Conservation (phyloP, 768 basidiomycete genomes). For the Lactarius psammicola region DNA sequence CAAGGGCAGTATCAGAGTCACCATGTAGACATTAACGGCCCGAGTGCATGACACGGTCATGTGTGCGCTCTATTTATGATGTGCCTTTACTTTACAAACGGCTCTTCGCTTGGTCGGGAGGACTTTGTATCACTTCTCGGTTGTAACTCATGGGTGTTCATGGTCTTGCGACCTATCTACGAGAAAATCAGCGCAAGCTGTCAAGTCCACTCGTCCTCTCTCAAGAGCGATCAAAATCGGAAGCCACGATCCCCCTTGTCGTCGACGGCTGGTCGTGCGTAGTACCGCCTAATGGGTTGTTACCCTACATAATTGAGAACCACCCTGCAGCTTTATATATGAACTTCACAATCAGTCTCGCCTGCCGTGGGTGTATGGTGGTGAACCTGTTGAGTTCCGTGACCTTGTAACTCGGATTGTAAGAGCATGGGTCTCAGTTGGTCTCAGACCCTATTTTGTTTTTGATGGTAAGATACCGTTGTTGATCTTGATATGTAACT, state of each 20-base stretch:
- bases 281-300: constrained; percentile 36
- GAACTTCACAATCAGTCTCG: constrained; percentile 56
- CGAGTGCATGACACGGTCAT: not conserved
- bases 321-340: constrained; percentile 66
- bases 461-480: constrained; percentile 65
- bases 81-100: too few relatives aligned
- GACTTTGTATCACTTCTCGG: not conserved
- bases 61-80: not conserved
- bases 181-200: constrained; percentile 44
- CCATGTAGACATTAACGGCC: constrained; percentile 1
- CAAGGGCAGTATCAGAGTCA: constrained; percentile 12
- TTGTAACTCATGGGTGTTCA: constrained; percentile 47
- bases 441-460: constrained; percentile 67
- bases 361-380: constrained; percentile 84
- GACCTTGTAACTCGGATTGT: constrained; percentile 51
- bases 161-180: constrained; percentile 52
- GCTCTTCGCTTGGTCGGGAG: not conserved
- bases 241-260: constrained; percentile 49
- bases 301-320: constrained; percentile 17
- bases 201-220: constrained; percentile 40
- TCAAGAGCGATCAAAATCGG: constrained; percentile 9
- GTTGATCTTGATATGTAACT: not conserved
- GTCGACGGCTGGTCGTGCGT: constrained; percentile 90
- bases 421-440: constrained; percentile 65
- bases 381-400: constrained; percentile 64